Percentiles rank a stretch among this genome's conserved stretches.
These are phyloP conservation scores for Aspergillus phoenicis DNA, from an alignment of 2,329 filamentous ascomycete genomes.

Conservation along the genomic window DNA sequence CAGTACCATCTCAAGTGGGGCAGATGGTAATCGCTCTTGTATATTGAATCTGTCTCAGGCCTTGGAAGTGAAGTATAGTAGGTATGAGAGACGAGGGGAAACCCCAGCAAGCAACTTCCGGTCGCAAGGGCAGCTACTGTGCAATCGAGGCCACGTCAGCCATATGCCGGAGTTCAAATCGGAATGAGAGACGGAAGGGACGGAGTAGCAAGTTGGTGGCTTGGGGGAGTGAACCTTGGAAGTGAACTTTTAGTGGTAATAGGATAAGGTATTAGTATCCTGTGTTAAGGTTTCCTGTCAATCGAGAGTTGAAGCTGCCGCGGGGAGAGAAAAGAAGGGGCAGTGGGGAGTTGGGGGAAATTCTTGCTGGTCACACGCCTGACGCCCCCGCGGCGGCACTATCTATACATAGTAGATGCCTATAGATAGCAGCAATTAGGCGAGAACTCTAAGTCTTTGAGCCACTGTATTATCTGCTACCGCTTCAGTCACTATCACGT, in stretches of 20 bases:
- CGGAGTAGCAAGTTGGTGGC: too few relatives aligned
- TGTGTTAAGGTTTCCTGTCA: background rate
- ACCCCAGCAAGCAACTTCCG: background rate
- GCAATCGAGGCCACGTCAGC: background rate
- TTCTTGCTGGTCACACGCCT: slow-evolving; percentile 15
- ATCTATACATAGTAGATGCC: too few relatives aligned
- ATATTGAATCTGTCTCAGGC: background rate
- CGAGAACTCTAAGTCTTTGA: too few relatives aligned
- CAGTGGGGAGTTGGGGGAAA: slow-evolving; percentile 3
- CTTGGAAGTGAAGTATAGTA: background rate
- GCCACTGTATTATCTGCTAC: too few relatives aligned
- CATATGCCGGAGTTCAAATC: background rate
- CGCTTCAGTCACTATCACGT: too few relatives aligned
- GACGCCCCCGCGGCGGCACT: background rate
- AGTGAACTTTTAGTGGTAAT: background rate
- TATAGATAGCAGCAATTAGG: too few relatives aligned
- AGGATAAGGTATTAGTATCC: background rate
- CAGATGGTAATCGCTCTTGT: background rate
- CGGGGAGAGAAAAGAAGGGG: background rate
- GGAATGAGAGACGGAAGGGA: background rate
- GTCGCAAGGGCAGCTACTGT: background rate
- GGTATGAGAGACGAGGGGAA: background rate
- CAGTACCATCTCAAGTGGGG: background rate
- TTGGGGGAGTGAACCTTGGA: background rate
- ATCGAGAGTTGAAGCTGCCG: too few relatives aligned